Evolutionary conservation across 2,329 filamentous ascomycete genomes (phyloP), one percentile per base, ranked within the genome.

Genomic region (Knufia petricola): DNA sequence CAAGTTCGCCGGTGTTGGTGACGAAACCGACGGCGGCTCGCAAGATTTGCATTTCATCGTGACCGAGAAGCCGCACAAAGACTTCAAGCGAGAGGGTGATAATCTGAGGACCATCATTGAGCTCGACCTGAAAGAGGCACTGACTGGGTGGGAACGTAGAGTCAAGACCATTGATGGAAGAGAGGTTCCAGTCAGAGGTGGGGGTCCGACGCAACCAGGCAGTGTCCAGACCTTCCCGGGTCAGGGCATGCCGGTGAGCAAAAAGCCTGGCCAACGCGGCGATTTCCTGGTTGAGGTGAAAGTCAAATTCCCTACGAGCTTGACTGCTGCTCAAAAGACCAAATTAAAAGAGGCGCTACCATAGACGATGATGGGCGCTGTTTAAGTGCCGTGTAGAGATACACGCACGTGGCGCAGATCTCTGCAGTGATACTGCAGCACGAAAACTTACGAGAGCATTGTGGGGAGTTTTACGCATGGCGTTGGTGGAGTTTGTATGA

Each of bases 41-140:
- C 92, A 98, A 66, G 92, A 98, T 67, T 69, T 98, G 46, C 89
- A 95, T 65, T 94, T 98, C 60, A 84, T 98, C 50, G 79, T 98
- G 19, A 84, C 88, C 67, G 90, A 94, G 86, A 95, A 95, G 82
- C 74, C 82, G 30, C 88, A 98, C 60, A 78, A 86, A 1, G 75
- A 87, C 37, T 94, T 87, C 70, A 83, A 77, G 51, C 87, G 92
- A 52, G 85, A 94, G 50, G 88, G 87, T 57, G 90, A 96, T 67
- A 85, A 96, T 60, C 73, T 98, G 39, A 73, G 85, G 51, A 80
- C 85, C 61, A 84, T 75, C 1, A 74, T 96, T 57, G 84, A 89
- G 6, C 75, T 98, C 46, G 81, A 84, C 23, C 79, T 98, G 40
- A 96, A 95, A 67, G 92, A 98, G 68, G 87, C 92, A 1, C 70